Base-by-base conservation (phyloP, 2,329 filamentous ascomycete genomes). In the Thielaviopsis musarum region DNA sequence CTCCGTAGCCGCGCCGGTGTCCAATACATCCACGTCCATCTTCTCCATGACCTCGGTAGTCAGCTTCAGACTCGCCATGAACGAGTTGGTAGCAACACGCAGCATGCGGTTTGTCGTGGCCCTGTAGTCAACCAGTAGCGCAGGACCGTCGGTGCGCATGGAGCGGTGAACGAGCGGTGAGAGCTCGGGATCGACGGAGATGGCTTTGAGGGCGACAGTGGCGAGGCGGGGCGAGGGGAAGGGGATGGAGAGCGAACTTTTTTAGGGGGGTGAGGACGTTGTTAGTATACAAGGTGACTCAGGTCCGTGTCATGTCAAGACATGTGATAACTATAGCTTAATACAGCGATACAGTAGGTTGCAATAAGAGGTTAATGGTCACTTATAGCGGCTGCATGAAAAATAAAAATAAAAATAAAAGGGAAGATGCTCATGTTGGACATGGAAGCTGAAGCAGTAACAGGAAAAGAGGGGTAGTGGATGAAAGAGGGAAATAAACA, bases 101-200 rank as follows among this genome's bases (percentile, higher is more conserved):
- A 98, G 78, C 91, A 97, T 97, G 65, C 93, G 85, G 69, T 96
- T 95, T 21, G 93, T 97, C 0, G 89, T 89, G 1, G 93, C 93
- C 59, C 78, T 80, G 72, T 97, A 97, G 62, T 85, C 79, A 10
- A 88, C 85, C 62, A 79, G 77, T 55, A 97, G 75, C 4, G 91
- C 71, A 22, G 67, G 71, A 19, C 69, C 66, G 49, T 69, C 68
- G 28, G 89, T 75, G 49, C 77, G 75, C 64, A 96, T 85, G 1
- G 78, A 75, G 60, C 91, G 83, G 53, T 77, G 79, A 59, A 97
- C 91, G 12, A 93, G 80, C 15, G 87, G 81, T 1, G 91, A 97
- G 56, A 97, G 79, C 70, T 98, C 93, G 63, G 84, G 79, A 72
- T 98, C 93, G 65, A 97, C 91, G 61, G 84, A 77, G 52, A 97